phyloP scores from a whole-genome alignment of 257 asterid species.

The Ophiorrhiza pumila region DNA sequence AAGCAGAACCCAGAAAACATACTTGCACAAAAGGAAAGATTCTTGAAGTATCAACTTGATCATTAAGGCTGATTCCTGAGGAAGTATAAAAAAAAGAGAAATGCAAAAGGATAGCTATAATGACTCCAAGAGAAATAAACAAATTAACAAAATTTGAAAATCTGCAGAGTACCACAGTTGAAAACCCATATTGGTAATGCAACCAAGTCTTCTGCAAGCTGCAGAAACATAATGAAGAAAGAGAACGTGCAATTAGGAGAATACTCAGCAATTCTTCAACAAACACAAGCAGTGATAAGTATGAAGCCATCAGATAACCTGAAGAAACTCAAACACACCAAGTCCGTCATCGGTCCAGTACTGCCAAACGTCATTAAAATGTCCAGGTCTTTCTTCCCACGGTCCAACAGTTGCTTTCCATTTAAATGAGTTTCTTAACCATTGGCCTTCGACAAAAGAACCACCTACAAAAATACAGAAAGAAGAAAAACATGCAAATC shows the following conservation, averaged over 20 bases:
- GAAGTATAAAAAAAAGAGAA: conserved; percentile 15
- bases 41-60: conserved; percentile 66
- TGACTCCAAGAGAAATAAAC: neutral
- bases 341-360: conserved; percentile 98
- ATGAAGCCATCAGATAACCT: conserved; percentile 35
- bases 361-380: conserved; percentile 92
- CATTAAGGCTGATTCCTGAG: conserved; percentile 85
- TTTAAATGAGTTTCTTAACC: conserved; percentile 86
- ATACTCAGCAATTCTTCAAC: neutral
- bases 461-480: conserved; percentile 56
- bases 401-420: conserved; percentile 97
- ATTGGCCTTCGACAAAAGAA: conserved; percentile 91
- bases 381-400: conserved; percentile 96
- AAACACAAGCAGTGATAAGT: neutral
- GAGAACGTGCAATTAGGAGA: neutral
- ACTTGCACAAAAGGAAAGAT: conserved; percentile 71
- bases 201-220: conserved; percentile 96
- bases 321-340: conserved; percentile 87
- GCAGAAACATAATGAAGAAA: conserved; percentile 21
- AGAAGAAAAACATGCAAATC: neutral
- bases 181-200: conserved; percentile 89
- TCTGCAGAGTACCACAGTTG: conserved; percentile 60
- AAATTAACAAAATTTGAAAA: neutral
- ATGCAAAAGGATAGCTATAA: neutral
- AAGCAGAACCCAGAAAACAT: conserved; percentile 19